Percentiles rank a stretch among this genome's conserved stretches.
phyloP scores from a whole-genome alignment of 1,284 basidiomycete genomes.

The Ganoderma lucidum region DNA sequence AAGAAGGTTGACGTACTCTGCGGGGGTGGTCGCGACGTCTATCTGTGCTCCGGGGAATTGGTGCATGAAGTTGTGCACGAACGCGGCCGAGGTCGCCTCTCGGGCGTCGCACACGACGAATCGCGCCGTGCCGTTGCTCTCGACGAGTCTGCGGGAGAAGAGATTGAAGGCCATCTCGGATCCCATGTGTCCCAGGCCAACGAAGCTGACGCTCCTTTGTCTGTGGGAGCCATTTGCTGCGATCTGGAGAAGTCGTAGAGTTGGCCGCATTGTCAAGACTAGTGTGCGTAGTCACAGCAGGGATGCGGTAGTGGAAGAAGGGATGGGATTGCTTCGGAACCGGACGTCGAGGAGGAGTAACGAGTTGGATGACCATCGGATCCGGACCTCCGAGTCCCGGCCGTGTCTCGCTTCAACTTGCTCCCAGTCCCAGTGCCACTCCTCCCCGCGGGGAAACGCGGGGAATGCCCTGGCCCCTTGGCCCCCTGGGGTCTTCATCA shows the following conservation, averaged over 20 bases:
- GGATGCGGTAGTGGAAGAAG: neutral
- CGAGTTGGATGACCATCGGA: neutral
- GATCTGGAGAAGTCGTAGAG: constrained; percentile 35
- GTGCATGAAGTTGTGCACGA: constrained; percentile 59
- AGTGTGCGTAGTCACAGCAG: neutral
- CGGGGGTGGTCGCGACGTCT: constrained; percentile 64
- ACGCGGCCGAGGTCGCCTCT: constrained; percentile 63
- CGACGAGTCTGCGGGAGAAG: constrained; percentile 70
- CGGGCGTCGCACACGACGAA: constrained; percentile 85
- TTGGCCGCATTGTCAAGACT: constrained; percentile 34
- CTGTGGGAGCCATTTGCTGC: constrained; percentile 44
- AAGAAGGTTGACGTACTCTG: constrained; percentile 62
- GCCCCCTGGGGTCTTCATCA: too few relatives aligned
- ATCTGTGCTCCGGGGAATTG: constrained; percentile 67
- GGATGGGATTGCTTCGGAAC: neutral
- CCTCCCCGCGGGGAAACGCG: constrained; percentile 32
- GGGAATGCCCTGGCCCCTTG: too few relatives aligned
- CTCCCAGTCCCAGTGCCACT: too few relatives aligned
- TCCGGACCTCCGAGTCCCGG: neutral
- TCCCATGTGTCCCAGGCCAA: constrained; percentile 86
- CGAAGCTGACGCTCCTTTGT: constrained; percentile 70
- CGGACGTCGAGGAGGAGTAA: neutral
- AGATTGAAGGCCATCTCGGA: constrained; percentile 86
- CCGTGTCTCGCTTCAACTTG: neutral
- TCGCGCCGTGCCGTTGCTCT: constrained; percentile 50